phyloP scores from a whole-genome alignment of 805 yeast genomes.

The Sugiyamaella chiloensis region DNA sequence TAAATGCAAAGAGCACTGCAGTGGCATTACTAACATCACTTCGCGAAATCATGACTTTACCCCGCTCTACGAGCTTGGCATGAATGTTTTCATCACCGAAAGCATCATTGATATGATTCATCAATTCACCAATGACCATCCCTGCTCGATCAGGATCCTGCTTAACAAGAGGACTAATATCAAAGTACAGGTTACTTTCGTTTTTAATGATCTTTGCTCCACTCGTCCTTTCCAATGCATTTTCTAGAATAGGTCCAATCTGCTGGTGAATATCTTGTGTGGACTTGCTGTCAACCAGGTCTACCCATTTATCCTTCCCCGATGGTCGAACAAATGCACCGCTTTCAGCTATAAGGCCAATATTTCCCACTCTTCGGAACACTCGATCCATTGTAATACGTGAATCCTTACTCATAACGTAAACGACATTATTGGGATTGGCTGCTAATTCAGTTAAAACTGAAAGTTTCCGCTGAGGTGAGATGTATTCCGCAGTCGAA shows the following conservation, averaged over 20 bases:
- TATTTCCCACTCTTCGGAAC: conserved; percentile 60
- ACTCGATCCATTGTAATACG: conserved; percentile 62
- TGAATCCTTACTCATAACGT: conserved; percentile 63
- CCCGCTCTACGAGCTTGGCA: conserved; percentile 58
- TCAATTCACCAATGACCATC: conserved; percentile 75
- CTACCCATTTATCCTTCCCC: conserved; percentile 51
- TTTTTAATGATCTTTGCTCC: conserved; percentile 70
- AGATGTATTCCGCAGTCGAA: conserved; percentile 38
- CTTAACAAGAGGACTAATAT: conserved; percentile 58
- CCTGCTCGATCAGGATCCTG: conserved; percentile 60
- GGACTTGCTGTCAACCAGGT: conserved; percentile 44
- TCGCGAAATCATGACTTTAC: conserved; percentile 70
- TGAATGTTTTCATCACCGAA: conserved; percentile 64
- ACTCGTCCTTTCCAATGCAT: conserved; percentile 73
- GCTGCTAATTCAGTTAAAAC: conserved; percentile 57
- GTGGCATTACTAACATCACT: conserved; percentile 49
- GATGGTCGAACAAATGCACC: conserved; percentile 67
- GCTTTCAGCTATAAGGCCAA: conserved; percentile 87
- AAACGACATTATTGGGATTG: conserved; percentile 64
- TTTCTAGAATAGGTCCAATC: conserved; percentile 51
- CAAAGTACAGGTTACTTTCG: conserved; percentile 73
- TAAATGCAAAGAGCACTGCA: conserved; percentile 41
- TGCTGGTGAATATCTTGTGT: conserved; percentile 53
- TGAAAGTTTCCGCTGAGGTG: conserved; percentile 55
- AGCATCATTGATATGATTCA: conserved; percentile 78